These are phyloP conservation scores for Phallus indusiatus DNA, from an alignment of 768 basidiomycete genomes.

Conservation along the genomic window DNA sequence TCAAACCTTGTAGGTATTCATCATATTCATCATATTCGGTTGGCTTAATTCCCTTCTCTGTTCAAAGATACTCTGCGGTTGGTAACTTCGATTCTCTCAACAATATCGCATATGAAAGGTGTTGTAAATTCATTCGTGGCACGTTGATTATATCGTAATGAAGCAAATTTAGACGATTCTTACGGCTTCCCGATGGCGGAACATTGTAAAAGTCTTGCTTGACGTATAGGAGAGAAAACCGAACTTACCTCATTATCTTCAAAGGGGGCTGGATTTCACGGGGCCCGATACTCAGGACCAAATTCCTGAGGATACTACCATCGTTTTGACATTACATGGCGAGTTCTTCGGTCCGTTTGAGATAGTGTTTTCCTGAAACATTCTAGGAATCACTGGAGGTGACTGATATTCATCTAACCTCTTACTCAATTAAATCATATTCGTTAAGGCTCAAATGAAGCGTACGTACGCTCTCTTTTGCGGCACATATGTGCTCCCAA, in stretches of 20 bases:
- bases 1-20: conserved; percentile 34
- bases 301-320: conserved; percentile 31
- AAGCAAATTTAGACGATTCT: conserved; percentile 29
- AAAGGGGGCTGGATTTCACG: conserved; percentile 60
- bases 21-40: not conserved
- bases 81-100: conserved; percentile 54
- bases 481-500: conserved; percentile 61
- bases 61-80: conserved; percentile 35
- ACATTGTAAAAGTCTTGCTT: conserved; percentile 39
- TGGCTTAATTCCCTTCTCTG: not conserved
- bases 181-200: conserved; percentile 51
- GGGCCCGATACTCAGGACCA: conserved; percentile 14
- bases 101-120: conserved; percentile 48
- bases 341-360: not conserved
- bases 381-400: conserved; percentile 31
- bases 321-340: conserved; percentile 34
- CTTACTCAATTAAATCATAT: not conserved
- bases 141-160: not conserved
- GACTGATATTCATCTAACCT: conserved; percentile 15
- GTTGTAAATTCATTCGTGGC: conserved; percentile 16
- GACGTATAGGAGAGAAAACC: too few species aligned
- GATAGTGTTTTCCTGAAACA: not conserved
- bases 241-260: not conserved
- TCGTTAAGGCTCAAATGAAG: conserved; percentile 69
- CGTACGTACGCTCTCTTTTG: conserved; percentile 79